Percentiles rank a stretch among this genome's conserved stretches.
Evolutionary conservation across 306 rosid species (phyloP).

Genomic region (Citrullus amarus): DNA sequence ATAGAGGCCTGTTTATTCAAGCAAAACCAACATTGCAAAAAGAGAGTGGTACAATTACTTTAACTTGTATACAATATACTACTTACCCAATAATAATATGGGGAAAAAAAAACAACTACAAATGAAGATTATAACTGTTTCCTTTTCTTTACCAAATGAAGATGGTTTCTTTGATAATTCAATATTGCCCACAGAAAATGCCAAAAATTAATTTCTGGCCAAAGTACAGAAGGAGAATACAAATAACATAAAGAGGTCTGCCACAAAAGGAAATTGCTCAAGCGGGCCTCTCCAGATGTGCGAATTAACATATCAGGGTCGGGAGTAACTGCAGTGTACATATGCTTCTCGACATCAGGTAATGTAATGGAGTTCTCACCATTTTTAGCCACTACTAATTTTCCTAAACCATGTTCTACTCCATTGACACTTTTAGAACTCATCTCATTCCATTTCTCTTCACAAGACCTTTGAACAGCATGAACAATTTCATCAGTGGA

Average conservation of each 20-base stretch:
- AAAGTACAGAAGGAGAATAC: slow-evolving; percentile 26
- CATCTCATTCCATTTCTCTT: slow-evolving; percentile 26
- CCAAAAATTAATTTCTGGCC: slow-evolving; percentile 37
- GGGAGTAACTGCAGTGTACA: slow-evolving; percentile 24
- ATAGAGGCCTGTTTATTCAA: too few relatives aligned
- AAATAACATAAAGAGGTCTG: slow-evolving; percentile 23
- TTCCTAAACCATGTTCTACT: slow-evolving; percentile 11
- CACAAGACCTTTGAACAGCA: slow-evolving; percentile 26
- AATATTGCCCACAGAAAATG: slow-evolving; percentile 27
- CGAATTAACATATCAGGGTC: slow-evolving; percentile 28
- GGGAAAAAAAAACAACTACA: background rate
- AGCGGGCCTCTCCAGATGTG: slow-evolving; percentile 35
- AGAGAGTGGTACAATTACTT: background rate
- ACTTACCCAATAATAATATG: background rate
- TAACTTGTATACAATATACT: background rate
- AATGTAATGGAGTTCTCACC: slow-evolving; percentile 17
- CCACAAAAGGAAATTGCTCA: slow-evolving; percentile 45
- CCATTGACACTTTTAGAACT: slow-evolving; percentile 10
- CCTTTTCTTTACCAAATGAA: slow-evolving; percentile 28
- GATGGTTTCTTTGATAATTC: slow-evolving; percentile 28
- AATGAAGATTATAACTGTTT: slow-evolving; percentile 13
- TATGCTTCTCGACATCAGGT: slow-evolving; percentile 28
- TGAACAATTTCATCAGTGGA: slow-evolving; percentile 36
- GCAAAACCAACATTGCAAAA: background rate
- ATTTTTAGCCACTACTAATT: slow-evolving; percentile 8